Evolutionary conservation across 768 basidiomycete species (phyloP).

Genomic region (Naganishia kalamii): DNA sequence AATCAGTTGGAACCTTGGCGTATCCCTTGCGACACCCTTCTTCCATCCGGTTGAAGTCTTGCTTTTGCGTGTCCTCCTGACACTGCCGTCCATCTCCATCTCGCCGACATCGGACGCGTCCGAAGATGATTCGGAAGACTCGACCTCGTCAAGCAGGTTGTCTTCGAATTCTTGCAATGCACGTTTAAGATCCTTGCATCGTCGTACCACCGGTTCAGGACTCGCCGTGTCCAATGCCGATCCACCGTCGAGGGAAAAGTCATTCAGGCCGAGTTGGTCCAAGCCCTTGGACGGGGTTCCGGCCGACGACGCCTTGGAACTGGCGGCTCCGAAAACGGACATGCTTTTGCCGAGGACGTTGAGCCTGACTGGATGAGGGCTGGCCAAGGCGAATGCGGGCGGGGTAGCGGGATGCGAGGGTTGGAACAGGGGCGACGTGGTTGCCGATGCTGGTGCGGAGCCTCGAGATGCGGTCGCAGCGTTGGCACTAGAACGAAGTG

Average conservation of each 20-base stretch:
- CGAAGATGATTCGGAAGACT: slow-evolving; percentile 18
- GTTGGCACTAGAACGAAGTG: background rate
- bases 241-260: slow-evolving; percentile 7
- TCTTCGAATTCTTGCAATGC: slow-evolving; percentile 17
- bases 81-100: background rate
- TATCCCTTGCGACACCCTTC: slow-evolving; percentile 30
- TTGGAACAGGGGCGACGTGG: slow-evolving; percentile 7
- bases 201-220: slow-evolving; percentile 8
- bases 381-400: slow-evolving; percentile 15
- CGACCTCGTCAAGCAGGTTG: slow-evolving; percentile 23
- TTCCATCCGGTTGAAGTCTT: slow-evolving; percentile 15
- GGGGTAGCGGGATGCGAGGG: slow-evolving; percentile 17
- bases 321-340: background rate
- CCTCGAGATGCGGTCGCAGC: background rate
- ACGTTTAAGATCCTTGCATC: background rate
- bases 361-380: slow-evolving; percentile 6
- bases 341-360: slow-evolving; percentile 2
- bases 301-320: background rate
- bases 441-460: slow-evolving; percentile 1
- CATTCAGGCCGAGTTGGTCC: background rate
- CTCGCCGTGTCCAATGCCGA: background rate
- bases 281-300: slow-evolving; percentile 2
- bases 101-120: slow-evolving; percentile 13
- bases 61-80: background rate
- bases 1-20: slow-evolving; percentile 39